These are phyloP conservation scores for Penicillium sp. DNA, from an alignment of 2,329 filamentous ascomycete genomes.

Conservation along the genomic window DNA sequence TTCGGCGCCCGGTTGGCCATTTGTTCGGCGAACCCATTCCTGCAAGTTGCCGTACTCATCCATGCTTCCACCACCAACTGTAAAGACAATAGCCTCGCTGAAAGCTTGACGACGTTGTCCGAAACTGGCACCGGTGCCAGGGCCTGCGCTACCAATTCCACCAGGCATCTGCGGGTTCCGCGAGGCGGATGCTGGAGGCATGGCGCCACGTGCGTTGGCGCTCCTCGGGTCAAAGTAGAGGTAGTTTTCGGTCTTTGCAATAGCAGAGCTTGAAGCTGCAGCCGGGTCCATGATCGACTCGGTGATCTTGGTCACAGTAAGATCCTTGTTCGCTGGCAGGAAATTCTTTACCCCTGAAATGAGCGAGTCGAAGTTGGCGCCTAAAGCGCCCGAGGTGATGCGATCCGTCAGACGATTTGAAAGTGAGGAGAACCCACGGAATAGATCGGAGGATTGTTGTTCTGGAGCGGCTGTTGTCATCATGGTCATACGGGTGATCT, in stretches of 20 bases:
- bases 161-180: conserved; percentile 48
- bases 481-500: conserved; percentile 97
- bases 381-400: conserved; percentile 85
- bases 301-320: conserved; percentile 96
- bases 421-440: conserved; percentile 89
- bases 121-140: conserved; percentile 78
- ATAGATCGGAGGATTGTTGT: conserved; percentile 67
- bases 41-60: conserved; percentile 97
- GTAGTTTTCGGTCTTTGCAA: conserved; percentile 94
- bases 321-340: conserved; percentile 89
- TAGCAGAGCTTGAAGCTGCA: conserved; percentile 83
- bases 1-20: conserved; percentile 53
- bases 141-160: conserved; percentile 44
- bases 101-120: conserved; percentile 88
- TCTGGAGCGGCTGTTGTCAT: conserved; percentile 76
- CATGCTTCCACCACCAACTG: conserved; percentile 94
- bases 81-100: conserved; percentile 89
- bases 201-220: conserved; percentile 86
- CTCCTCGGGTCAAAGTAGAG: conserved; percentile 96
- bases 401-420: conserved; percentile 90
- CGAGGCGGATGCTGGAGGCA: conserved; percentile 71
- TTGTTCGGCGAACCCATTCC: conserved; percentile 85
- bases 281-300: conserved; percentile 97
- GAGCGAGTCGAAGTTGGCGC: conserved; percentile 86
- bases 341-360: conserved; percentile 98